Evolutionary conservation across 345 rosid genomes (phyloP).

Genomic region (Euclidium syriacum): DNA sequence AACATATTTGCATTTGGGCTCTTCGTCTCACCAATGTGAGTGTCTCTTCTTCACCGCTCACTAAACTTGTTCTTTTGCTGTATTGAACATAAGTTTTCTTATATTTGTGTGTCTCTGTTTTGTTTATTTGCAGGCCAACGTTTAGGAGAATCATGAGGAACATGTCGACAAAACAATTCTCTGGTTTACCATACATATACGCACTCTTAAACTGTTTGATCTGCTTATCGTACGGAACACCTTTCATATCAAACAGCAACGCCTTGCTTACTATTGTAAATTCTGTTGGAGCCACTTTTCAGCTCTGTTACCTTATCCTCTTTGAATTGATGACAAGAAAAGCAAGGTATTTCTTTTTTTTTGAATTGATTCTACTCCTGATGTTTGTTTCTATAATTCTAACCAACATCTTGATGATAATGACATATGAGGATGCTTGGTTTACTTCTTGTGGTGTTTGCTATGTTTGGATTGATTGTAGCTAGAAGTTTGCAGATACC

Average conservation of each 20-base stretch:
- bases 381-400: not conserved
- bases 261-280: slow-evolving; percentile 65
- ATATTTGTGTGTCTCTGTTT: not conserved
- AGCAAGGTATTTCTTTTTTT: slow-evolving; percentile 56
- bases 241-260: slow-evolving; percentile 57
- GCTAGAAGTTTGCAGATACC: slow-evolving; percentile 58
- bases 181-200: slow-evolving; percentile 81
- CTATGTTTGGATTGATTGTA: slow-evolving; percentile 40
- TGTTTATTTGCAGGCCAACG: slow-evolving; percentile 63
- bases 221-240: slow-evolving; percentile 77
- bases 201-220: slow-evolving; percentile 81
- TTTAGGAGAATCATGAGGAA: slow-evolving; percentile 82
- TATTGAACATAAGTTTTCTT: not conserved
- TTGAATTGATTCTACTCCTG: slow-evolving; percentile 2
- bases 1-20: slow-evolving; percentile 80
- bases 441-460: slow-evolving; percentile 46
- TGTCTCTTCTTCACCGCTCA: not conserved
- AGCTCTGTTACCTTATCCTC: slow-evolving; percentile 53
- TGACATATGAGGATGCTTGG: slow-evolving; percentile 58
- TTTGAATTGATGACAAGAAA: slow-evolving; percentile 49
- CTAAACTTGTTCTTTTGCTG: too few relatives aligned
- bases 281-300: slow-evolving; percentile 64
- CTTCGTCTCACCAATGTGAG: slow-evolving; percentile 81
- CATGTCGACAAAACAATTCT: slow-evolving; percentile 68
- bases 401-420: not conserved